Evolutionary conservation across 2,329 filamentous ascomycete species (phyloP).

Genomic region (Ascochyta pisi): DNA sequence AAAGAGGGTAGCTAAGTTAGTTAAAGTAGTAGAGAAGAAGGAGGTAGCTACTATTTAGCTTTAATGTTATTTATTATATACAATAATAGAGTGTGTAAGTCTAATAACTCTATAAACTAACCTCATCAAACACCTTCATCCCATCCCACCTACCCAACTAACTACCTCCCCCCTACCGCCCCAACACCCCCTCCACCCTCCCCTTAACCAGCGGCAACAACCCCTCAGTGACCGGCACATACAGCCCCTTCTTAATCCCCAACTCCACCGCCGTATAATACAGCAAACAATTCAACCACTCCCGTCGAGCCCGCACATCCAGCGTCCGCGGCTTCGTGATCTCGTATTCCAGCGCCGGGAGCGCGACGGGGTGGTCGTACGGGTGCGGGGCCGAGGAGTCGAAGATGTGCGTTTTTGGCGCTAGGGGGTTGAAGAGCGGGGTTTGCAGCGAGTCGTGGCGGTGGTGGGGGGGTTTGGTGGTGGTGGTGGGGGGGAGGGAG

Average conservation of each 20-base stretch:
- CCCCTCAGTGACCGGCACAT: conserved; percentile 31
- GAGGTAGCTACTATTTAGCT: too few relatives aligned
- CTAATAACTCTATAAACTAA: too few relatives aligned
- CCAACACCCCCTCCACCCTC: conserved; percentile 24
- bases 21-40: too few relatives aligned
- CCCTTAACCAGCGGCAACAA: conserved; percentile 22
- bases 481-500: neutral
- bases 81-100: too few relatives aligned
- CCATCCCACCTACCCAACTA: too few relatives aligned
- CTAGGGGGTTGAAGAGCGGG: neutral
- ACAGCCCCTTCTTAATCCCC: conserved; percentile 39
- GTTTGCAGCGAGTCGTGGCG: neutral
- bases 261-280: conserved; percentile 35
- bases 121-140: too few relatives aligned
- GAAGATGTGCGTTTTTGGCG: conserved; percentile 25
- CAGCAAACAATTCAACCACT: conserved; percentile 38
- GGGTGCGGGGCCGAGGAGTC: conserved; percentile 30
- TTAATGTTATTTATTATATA: too few relatives aligned
- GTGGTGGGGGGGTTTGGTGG: neutral
- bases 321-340: conserved; percentile 22
- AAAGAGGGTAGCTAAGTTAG: too few relatives aligned
- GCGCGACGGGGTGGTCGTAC: conserved; percentile 21
- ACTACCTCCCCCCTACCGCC: too few relatives aligned
- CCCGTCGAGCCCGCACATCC: conserved; percentile 29
- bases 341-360: conserved; percentile 12